A percentile compares a stretch with the other conserved stretches of the same genome.
Conservation (phyloP, 2,329 filamentous ascomycete species). For the Fusarium sp. region DNA sequence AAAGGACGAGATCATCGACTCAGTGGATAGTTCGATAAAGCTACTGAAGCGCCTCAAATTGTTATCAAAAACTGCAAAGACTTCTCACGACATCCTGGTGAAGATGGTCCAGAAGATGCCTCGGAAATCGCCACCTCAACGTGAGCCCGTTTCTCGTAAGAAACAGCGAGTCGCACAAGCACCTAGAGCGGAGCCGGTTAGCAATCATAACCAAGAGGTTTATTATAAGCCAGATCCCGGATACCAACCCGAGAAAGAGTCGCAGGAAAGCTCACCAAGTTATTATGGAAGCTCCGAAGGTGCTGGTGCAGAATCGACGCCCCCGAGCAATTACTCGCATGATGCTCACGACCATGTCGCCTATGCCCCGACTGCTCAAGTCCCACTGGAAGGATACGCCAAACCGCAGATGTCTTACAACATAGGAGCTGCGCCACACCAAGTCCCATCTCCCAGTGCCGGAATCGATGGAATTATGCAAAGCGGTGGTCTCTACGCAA, state of each 20-base stretch:
- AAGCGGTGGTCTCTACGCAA: conserved; percentile 13
- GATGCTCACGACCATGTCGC: conserved; percentile 19
- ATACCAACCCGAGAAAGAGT: conserved; percentile 16
- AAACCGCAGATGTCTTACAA: conserved; percentile 7
- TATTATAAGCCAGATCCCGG: conserved; percentile 16
- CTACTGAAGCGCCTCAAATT: conserved; percentile 51
- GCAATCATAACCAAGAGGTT: neutral
- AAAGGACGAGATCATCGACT: conserved; percentile 55
- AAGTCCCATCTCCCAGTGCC: conserved; percentile 31
- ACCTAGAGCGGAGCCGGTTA: neutral
- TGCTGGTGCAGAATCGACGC: conserved; percentile 26
- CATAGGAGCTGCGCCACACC: neutral
- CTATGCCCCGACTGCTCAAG: neutral
- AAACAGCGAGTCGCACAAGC: conserved; percentile 20
- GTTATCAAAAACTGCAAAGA: conserved; percentile 53
- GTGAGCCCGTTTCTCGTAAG: conserved; percentile 24
- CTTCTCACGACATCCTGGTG: conserved; percentile 53
- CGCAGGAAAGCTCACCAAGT: conserved; percentile 36
- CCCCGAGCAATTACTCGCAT: conserved; percentile 30
- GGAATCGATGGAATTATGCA: conserved; percentile 36
- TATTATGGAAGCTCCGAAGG: conserved; percentile 28
- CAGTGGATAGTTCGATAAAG: conserved; percentile 53
- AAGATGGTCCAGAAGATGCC: conserved; percentile 51
- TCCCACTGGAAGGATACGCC: conserved; percentile 1
- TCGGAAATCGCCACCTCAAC: conserved; percentile 38